These are phyloP conservation scores for Nicotiana undulata DNA, from an alignment of 257 asterid genomes.

Conservation along the genomic window DNA sequence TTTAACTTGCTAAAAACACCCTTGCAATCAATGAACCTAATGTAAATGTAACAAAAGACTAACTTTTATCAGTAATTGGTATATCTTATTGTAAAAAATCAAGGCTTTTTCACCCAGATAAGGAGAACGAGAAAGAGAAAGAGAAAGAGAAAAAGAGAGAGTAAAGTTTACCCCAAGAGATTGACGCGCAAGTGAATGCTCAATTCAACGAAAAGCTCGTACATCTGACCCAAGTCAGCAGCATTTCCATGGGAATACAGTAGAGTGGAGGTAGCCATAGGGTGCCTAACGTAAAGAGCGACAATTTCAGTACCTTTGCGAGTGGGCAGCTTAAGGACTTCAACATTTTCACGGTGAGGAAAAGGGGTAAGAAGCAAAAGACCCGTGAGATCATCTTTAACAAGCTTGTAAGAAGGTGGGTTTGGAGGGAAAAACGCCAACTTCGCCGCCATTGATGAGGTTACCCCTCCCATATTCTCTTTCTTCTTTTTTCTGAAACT, in stretches of 20 bases:
- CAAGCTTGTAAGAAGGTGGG: slow-evolving; percentile 86
- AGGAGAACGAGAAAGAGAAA: neutral
- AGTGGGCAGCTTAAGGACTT: slow-evolving; percentile 69
- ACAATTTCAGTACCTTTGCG: slow-evolving; percentile 84
- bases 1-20: neutral
- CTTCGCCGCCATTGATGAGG: slow-evolving; percentile 99
- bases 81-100: neutral
- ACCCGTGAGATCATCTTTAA: slow-evolving; percentile 70
- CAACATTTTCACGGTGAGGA: slow-evolving; percentile 93
- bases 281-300: slow-evolving; percentile 75
- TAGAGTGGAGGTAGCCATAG: slow-evolving; percentile 80
- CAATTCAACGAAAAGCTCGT: slow-evolving; percentile 84
- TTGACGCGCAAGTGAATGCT: slow-evolving; percentile 87
- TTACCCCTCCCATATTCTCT: slow-evolving; percentile 75
- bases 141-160: neutral
- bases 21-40: neutral
- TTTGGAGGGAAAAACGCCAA: slow-evolving; percentile 92
- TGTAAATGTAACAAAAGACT: neutral
- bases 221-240: slow-evolving; percentile 98
- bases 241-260: slow-evolving; percentile 97
- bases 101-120: neutral
- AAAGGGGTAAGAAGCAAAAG: slow-evolving; percentile 68
- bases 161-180: slow-evolving; percentile 65
- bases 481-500: neutral
- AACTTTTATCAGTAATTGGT: neutral